Evolutionary conservation across 2,329 filamentous ascomycete species (phyloP).

Genomic region (Phyllosticta citrichinensis): DNA sequence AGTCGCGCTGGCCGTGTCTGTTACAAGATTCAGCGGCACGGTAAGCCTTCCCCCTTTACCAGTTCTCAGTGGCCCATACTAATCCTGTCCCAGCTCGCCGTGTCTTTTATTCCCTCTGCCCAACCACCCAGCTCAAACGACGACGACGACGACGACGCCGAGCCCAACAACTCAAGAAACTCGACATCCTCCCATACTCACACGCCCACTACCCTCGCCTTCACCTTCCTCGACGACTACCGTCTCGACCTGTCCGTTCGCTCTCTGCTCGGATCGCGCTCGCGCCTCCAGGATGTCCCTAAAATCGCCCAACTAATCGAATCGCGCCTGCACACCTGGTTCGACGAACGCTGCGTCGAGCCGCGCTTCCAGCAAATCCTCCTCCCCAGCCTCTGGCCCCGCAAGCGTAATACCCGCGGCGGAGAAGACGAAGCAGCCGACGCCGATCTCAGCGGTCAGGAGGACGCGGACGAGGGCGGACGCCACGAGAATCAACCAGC

Average conservation of each 20-base stretch:
- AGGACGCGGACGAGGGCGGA: background rate
- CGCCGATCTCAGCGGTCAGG: constrained; percentile 10
- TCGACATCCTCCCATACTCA: constrained; percentile 16
- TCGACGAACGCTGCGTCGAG: constrained; percentile 77
- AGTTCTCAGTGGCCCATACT: background rate
- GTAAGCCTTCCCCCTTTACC: constrained; percentile 12
- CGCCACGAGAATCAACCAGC: background rate
- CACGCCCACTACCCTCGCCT: constrained; percentile 75
- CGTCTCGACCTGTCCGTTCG: constrained; percentile 72
- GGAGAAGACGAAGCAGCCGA: constrained; percentile 46
- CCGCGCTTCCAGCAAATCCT: constrained; percentile 81
- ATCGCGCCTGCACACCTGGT: constrained; percentile 71
- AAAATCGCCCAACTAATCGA: constrained; percentile 83
- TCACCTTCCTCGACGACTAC: constrained; percentile 88
- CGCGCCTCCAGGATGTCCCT: constrained; percentile 71
- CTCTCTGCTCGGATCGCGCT: constrained; percentile 70
- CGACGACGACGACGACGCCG: constrained; percentile 32
- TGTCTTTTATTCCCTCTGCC: constrained; percentile 74
- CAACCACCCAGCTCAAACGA: constrained; percentile 17
- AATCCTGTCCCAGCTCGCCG: constrained; percentile 46
- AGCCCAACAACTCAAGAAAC: constrained; percentile 18
- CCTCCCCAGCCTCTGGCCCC: constrained; percentile 70
- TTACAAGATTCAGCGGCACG: constrained; percentile 90
- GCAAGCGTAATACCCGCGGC: constrained; percentile 72
- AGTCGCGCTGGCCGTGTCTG: constrained; percentile 81